phyloP scores from a whole-genome alignment of 78 protist genomes.

The Creolimax fragrantissima region DNA sequence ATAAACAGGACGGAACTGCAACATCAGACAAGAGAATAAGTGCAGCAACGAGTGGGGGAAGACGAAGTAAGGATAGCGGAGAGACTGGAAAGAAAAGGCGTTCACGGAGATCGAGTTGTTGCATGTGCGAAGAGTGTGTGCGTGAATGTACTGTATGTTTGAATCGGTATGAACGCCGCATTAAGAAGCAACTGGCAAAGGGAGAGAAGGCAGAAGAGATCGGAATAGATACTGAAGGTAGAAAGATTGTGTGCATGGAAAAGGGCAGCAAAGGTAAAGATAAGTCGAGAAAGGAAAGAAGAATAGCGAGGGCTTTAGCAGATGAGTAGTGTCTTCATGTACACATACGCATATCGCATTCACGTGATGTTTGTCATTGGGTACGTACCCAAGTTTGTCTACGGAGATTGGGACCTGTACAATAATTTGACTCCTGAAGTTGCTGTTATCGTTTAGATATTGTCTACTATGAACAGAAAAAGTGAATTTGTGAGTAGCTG shows the following conservation, averaged over 20 bases:
- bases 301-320: background rate
- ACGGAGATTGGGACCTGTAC: no score
- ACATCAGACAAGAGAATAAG: background rate
- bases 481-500: no score
- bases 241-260: background rate
- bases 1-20: background rate
- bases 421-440: no score
- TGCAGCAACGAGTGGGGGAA: background rate
- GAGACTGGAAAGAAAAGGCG: background rate
- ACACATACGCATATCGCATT: background rate
- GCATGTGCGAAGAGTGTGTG: background rate
- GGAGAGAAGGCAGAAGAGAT: background rate
- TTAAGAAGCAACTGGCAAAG: background rate
- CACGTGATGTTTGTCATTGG: background rate
- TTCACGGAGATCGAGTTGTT: background rate
- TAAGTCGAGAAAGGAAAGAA: background rate
- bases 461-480: no score
- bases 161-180: background rate
- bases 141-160: background rate
- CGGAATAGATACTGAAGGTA: background rate
- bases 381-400: no score
- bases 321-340: background rate
- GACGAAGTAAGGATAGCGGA: background rate
- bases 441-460: no score
- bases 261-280: background rate